A percentile compares a stretch with the other conserved stretches of the same genome.
Conservation (phyloP, 495 filamentous ascomycete genomes). For the Annulohypoxylon bovei region DNA sequence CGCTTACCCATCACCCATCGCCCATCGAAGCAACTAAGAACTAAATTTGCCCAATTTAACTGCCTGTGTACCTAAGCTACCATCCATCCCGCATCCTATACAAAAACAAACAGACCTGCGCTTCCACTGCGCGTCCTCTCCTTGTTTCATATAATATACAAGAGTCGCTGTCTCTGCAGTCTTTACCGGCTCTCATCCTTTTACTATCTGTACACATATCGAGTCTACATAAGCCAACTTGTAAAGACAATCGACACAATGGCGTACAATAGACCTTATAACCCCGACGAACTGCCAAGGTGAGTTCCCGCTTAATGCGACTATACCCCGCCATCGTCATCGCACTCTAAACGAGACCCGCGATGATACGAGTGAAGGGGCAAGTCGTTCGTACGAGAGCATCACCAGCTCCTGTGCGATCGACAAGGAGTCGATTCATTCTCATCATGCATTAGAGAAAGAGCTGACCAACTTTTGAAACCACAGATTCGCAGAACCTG, state of each 20-base stretch:
- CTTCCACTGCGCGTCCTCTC: slow-evolving; percentile 25
- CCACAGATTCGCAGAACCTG: slow-evolving; percentile 89
- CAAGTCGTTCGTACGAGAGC: background rate
- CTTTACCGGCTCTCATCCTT: slow-evolving; percentile 10
- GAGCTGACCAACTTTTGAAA: slow-evolving; percentile 42
- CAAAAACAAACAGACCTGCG: slow-evolving; percentile 21
- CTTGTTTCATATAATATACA: slow-evolving; percentile 30
- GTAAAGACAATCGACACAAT: slow-evolving; percentile 57
- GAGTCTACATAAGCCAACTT: slow-evolving; percentile 13
- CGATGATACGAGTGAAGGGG: slow-evolving; percentile 9
- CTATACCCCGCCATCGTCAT: slow-evolving; percentile 38
- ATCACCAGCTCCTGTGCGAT: slow-evolving; percentile 14
- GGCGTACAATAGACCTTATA: slow-evolving; percentile 93
- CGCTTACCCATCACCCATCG: slow-evolving; percentile 21
- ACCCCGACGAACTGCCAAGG: slow-evolving; percentile 97
- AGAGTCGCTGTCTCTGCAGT: slow-evolving; percentile 2
- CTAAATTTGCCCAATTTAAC: slow-evolving; percentile 26
- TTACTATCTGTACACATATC: slow-evolving; percentile 11
- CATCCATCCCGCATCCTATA: background rate
- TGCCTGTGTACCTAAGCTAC: slow-evolving; percentile 7
- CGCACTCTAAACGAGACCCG: slow-evolving; percentile 11
- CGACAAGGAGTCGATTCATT: slow-evolving; percentile 23
- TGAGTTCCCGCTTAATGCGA: slow-evolving; percentile 60
- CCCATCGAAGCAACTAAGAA: background rate
- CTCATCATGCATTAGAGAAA: slow-evolving; percentile 15